These are phyloP conservation scores for Cryptosporidium meleagridis DNA, from an alignment of 169 alveolate species.

Conservation along the genomic window DNA sequence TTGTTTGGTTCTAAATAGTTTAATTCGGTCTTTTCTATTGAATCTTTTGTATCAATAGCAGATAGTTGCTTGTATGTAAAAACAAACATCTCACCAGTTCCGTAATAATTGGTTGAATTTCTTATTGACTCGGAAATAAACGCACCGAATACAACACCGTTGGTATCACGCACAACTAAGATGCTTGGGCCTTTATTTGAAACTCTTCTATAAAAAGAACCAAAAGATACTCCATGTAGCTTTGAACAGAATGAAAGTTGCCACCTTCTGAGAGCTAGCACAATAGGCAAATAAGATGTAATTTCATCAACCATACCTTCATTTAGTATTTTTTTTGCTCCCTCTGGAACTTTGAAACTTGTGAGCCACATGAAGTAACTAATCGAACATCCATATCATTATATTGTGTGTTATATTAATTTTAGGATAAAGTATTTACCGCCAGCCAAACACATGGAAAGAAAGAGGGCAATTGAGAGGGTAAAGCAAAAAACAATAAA, in stretches of 20 bases:
- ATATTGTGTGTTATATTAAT: background rate
- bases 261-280: constrained; percentile 75
- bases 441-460: constrained; percentile 17
- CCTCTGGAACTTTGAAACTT: constrained; percentile 72
- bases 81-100: constrained; percentile 87
- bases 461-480: constrained; percentile 9
- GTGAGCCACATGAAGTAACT: constrained; percentile 63
- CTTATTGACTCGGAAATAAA: constrained; percentile 82
- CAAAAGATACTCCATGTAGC: constrained; percentile 76
- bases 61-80: constrained; percentile 54
- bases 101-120: constrained; percentile 83
- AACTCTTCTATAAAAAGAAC: constrained; percentile 85
- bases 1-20: background rate
- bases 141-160: constrained; percentile 87
- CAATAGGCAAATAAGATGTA: constrained; percentile 76
- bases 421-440: constrained; percentile 11
- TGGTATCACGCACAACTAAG: constrained; percentile 83
- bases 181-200: constrained; percentile 83
- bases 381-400: constrained; percentile 1
- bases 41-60: background rate
- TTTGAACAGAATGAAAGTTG: constrained; percentile 77
- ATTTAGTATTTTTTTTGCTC: constrained; percentile 58
- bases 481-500: background rate
- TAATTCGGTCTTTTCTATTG: background rate
- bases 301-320: constrained; percentile 73